Conservation (phyloP, 2,329 filamentous ascomycete genomes). For the Gaeumannomyces sp. region DNA sequence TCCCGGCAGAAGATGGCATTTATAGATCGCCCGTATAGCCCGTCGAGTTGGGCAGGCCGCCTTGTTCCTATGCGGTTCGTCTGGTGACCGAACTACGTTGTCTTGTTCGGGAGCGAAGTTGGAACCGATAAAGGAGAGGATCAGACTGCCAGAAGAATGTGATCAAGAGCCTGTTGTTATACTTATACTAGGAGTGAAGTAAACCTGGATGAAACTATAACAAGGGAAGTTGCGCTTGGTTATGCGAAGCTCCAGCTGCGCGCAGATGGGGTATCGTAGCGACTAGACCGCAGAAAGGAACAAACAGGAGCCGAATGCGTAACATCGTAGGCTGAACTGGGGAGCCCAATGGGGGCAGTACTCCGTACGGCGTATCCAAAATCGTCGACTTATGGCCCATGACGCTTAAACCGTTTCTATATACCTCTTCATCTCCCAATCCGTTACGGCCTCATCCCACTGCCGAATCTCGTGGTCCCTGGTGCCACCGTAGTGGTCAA, state of each 20-base stretch:
- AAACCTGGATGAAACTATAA: too few species aligned
- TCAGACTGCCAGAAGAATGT: too few species aligned
- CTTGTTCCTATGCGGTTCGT: too few species aligned
- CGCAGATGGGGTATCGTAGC: slow-evolving; percentile 2
- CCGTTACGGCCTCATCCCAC: slow-evolving; percentile 95
- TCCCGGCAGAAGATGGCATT: too few species aligned
- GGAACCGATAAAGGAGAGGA: too few species aligned
- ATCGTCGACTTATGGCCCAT: not conserved
- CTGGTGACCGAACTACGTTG: too few species aligned
- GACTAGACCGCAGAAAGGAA: not conserved
- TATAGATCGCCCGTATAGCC: too few species aligned
- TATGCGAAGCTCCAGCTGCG: not conserved
- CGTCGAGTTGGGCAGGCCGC: too few species aligned
- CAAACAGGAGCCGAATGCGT: not conserved
- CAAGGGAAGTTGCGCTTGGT: not conserved
- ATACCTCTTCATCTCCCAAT: slow-evolving; percentile 80
- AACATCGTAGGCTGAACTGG: not conserved
- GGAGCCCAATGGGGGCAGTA: too few species aligned
- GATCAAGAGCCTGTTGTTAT: too few species aligned
- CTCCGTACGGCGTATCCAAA: not conserved
- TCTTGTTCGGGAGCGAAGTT: too few species aligned
- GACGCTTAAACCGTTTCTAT: slow-evolving; percentile 61
- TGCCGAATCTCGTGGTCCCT: slow-evolving; percentile 83
- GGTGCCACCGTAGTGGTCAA: slow-evolving; percentile 90
- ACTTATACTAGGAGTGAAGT: too few species aligned